These are phyloP conservation scores for Leccinum obscurum DNA, from an alignment of 768 basidiomycete genomes.

Conservation along the genomic window DNA sequence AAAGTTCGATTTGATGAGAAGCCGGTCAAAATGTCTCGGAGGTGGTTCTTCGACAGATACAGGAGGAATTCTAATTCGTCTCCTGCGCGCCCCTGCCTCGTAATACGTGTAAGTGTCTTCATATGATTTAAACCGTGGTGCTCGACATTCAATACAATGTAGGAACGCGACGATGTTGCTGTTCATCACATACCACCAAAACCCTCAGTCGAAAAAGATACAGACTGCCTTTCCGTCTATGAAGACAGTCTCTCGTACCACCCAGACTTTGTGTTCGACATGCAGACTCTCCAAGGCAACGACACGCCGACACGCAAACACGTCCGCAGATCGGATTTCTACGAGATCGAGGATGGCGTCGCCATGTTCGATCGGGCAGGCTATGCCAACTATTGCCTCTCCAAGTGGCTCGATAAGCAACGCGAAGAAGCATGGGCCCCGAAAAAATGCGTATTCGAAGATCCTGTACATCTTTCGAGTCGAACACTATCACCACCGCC, in stretches of 20 bases:
- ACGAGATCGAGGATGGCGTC: constrained; percentile 30
- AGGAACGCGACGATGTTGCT: constrained; percentile 16
- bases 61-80: constrained; percentile 15
- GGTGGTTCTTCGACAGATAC: constrained; percentile 17
- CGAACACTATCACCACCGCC: constrained; percentile 17
- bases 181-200: neutral
- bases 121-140: neutral
- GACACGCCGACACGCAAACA: constrained; percentile 7
- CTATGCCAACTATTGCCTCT: constrained; percentile 29
- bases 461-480: constrained; percentile 16
- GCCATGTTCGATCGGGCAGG: constrained; percentile 27
- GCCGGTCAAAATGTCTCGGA: constrained; percentile 25
- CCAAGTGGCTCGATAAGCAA: constrained; percentile 30
- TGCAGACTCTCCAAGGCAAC: constrained; percentile 19
- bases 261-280: constrained; percentile 19
- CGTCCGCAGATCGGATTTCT: constrained; percentile 25
- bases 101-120: constrained; percentile 22
- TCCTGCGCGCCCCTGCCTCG: constrained; percentile 30
- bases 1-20: constrained; percentile 30
- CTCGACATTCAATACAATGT: constrained; percentile 1
- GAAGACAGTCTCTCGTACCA: constrained; percentile 31
- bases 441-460: constrained; percentile 23
- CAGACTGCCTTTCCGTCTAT: constrained; percentile 26
- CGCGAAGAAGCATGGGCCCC: constrained; percentile 18
- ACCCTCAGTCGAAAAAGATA: constrained; percentile 14